phyloP scores from a whole-genome alignment of 371 early-diverging fungal genomes.

The Mortierella sp. region DNA sequence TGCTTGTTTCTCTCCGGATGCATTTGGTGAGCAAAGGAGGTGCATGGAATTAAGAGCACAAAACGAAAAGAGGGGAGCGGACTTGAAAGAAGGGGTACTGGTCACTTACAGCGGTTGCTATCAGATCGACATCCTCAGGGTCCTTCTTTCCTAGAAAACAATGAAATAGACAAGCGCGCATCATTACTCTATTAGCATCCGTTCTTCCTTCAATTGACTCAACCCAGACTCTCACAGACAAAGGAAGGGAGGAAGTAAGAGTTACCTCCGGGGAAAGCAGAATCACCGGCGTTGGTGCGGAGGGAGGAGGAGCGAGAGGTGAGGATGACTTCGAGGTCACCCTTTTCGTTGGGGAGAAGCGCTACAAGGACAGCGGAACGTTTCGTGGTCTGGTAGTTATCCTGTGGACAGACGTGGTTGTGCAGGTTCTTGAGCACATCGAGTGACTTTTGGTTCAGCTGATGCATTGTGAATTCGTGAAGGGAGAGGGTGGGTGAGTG shows the following conservation, averaged over 20 bases:
- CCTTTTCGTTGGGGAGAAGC: slow-evolving; percentile 27
- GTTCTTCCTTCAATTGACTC: not conserved
- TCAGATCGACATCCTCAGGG: slow-evolving; percentile 38
- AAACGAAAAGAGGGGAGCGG: not conserved
- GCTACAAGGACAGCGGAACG: slow-evolving; percentile 44
- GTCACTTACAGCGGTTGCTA: slow-evolving; percentile 44
- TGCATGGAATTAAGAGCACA: slow-evolving; percentile 1
- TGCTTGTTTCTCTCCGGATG: not conserved
- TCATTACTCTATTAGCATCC: not conserved
- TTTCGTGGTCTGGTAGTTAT: slow-evolving; percentile 25
- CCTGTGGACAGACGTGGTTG: slow-evolving; percentile 10
- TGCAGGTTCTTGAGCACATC: slow-evolving; percentile 23
- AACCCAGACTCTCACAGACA: not conserved
- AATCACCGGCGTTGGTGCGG: slow-evolving; percentile 49
- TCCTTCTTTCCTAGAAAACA: slow-evolving; percentile 34
- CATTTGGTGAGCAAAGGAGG: not conserved
- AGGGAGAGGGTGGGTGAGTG: not conserved
- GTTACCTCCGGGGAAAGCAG: slow-evolving; percentile 50
- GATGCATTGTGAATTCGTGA: slow-evolving; percentile 12
- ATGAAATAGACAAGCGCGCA: not conserved
- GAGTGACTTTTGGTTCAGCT: slow-evolving; percentile 29
- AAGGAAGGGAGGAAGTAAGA: not conserved
- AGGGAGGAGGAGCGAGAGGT: slow-evolving; percentile 36
- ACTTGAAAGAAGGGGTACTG: not conserved
- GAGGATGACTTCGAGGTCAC: slow-evolving; percentile 51